Evolutionary conservation across 78 protist genomes (phyloP).

Genomic region (Dictyostelium purpureum): DNA sequence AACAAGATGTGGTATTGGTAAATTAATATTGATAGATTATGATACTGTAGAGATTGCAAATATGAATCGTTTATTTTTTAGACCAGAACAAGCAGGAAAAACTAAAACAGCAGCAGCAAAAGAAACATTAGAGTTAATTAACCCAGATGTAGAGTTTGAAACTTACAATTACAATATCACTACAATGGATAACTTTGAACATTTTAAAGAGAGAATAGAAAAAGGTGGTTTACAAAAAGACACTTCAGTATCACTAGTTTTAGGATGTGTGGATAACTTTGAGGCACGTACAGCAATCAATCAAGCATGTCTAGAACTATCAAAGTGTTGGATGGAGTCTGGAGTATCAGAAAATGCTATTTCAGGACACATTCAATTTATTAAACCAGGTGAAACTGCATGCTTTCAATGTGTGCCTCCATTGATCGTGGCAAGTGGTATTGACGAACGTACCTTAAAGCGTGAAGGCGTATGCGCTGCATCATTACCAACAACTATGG

Average conservation of each 20-base stretch:
- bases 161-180: constrained; percentile 91
- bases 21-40: constrained; percentile 96
- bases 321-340: constrained; percentile 94
- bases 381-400: constrained; percentile 90
- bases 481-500: constrained; percentile 99
- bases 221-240: constrained; percentile 67
- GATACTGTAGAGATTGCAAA: constrained; percentile 98
- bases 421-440: constrained; percentile 94
- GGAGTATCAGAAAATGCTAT: constrained; percentile 99
- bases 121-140: constrained; percentile 91
- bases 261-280: constrained; percentile 97
- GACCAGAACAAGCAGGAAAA: constrained; percentile 96
- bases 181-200: constrained; percentile 89
- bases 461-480: constrained; percentile 97
- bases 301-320: constrained; percentile 79
- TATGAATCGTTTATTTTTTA: constrained; percentile 97
- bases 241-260: constrained; percentile 89
- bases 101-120: constrained; percentile 89
- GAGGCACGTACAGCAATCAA: constrained; percentile 91
- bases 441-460: constrained; percentile 90
- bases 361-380: constrained; percentile 97
- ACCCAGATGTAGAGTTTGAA: constrained; percentile 95
- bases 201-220: constrained; percentile 76
- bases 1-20: constrained; percentile 99
- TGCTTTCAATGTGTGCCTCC: constrained; percentile 97